Evolutionary conservation across 2,329 filamentous ascomycete genomes (phyloP).

Genomic region (Trichoderma endophyticum): DNA sequence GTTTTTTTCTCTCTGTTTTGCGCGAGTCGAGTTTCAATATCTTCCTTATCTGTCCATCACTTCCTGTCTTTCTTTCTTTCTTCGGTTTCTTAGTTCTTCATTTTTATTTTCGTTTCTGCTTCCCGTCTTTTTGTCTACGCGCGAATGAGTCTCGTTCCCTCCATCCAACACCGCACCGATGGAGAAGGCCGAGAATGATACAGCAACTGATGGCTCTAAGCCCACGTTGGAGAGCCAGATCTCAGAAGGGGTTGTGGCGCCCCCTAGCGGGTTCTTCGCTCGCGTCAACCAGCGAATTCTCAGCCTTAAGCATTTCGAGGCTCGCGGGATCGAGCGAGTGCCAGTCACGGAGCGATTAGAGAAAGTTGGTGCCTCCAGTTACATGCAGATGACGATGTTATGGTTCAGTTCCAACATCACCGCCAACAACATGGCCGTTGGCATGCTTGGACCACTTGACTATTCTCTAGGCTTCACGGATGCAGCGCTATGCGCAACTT

Average conservation of each 20-base stretch:
- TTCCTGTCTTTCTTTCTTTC: neutral
- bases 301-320: slow-evolving; percentile 37
- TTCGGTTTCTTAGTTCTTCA: neutral
- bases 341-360: slow-evolving; percentile 35
- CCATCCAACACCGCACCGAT: neutral
- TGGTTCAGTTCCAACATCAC: slow-evolving; percentile 47
- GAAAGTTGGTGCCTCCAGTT: slow-evolving; percentile 31
- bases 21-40: neutral
- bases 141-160: neutral
- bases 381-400: slow-evolving; percentile 39
- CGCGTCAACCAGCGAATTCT: slow-evolving; percentile 29
- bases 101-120: neutral
- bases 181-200: neutral
- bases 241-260: neutral
- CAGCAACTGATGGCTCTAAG: neutral
- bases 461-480: slow-evolving; percentile 72
- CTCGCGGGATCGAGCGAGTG: slow-evolving; percentile 40
- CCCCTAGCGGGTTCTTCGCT: neutral
- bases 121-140: neutral
- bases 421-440: slow-evolving; percentile 58
- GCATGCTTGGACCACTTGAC: slow-evolving; percentile 63
- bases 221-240: neutral
- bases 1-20: neutral
- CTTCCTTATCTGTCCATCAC: neutral
- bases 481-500: slow-evolving; percentile 66